phyloP scores from a whole-genome alignment of 768 basidiomycete genomes.

The Suillus americanus region DNA sequence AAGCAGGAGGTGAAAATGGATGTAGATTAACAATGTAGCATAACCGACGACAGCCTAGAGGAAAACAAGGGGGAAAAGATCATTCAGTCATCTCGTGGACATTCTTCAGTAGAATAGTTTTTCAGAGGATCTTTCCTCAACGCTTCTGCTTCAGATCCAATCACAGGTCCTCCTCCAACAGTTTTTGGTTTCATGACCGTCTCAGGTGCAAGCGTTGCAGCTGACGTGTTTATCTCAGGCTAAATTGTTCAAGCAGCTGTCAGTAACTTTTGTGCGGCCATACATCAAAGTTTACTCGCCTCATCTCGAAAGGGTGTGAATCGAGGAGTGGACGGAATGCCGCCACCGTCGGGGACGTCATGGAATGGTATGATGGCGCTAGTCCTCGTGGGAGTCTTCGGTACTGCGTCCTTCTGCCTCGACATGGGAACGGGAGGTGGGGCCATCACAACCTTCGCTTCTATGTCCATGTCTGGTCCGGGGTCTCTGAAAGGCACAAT shows the following conservation, averaged over 20 bases:
- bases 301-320: conserved; percentile 78
- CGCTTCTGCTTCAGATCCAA: conserved; percentile 72
- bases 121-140: conserved; percentile 78
- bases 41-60: neutral
- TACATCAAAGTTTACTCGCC: conserved; percentile 35
- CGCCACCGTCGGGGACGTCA: conserved; percentile 31
- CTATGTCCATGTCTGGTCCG: conserved; percentile 38
- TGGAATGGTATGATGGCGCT: conserved; percentile 38
- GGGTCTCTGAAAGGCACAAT: conserved; percentile 70
- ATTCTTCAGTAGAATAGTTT: conserved; percentile 52
- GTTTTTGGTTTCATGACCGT: conserved; percentile 70
- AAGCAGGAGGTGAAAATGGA: conserved; percentile 3
- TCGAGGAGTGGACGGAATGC: conserved; percentile 47
- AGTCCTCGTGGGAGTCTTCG: conserved; percentile 36
- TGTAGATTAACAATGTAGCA: conserved; percentile 14
- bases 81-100: conserved; percentile 22
- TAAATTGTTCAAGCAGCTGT: conserved; percentile 13
- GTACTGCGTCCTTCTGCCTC: conserved; percentile 26
- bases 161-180: conserved; percentile 39
- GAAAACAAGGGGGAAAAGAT: conserved; percentile 1
- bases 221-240: conserved; percentile 24
- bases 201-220: conserved; percentile 40
- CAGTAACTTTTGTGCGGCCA: neutral
- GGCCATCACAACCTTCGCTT: conserved; percentile 23
- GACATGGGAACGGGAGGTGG: conserved; percentile 38